A percentile compares a stretch with the other conserved stretches of the same genome.
phyloP scores from a whole-genome alignment of 805 yeast species.

The Brettanomyces bruxellensis region DNA sequence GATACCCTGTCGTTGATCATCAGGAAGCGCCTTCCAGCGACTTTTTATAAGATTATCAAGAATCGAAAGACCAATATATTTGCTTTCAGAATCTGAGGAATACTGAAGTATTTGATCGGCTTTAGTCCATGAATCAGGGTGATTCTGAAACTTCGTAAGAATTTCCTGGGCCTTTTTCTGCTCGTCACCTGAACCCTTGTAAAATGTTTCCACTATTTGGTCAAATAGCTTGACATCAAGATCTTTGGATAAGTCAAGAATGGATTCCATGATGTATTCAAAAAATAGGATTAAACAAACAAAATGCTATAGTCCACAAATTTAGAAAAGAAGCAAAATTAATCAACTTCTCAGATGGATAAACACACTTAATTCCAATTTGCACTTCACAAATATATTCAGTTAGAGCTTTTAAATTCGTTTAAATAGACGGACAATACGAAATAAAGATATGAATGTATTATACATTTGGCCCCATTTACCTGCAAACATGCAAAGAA shows the following conservation, averaged over 20 bases:
- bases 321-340: too few species aligned
- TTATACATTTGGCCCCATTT: too few species aligned
- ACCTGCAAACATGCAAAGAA: too few species aligned
- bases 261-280: conserved; percentile 55
- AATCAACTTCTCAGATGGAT: too few species aligned
- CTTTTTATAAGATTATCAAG: conserved; percentile 84
- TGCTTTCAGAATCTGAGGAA: conserved; percentile 75
- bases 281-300: too few species aligned
- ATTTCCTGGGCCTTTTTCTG: conserved; percentile 65
- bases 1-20: conserved; percentile 83
- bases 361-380: too few species aligned
- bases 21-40: conserved; percentile 89
- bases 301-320: too few species aligned
- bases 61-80: conserved; percentile 85
- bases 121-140: conserved; percentile 92
- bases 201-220: conserved; percentile 76
- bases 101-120: conserved; percentile 82
- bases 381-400: too few species aligned
- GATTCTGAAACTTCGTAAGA: conserved; percentile 78
- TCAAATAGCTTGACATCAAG: conserved; percentile 76
- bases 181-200: conserved; percentile 66
- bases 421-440: too few species aligned
- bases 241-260: conserved; percentile 80
- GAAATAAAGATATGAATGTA: too few species aligned
- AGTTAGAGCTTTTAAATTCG: too few species aligned